phyloP scores from a whole-genome alignment of 441 rosid species.

The Viola pubescens region DNA sequence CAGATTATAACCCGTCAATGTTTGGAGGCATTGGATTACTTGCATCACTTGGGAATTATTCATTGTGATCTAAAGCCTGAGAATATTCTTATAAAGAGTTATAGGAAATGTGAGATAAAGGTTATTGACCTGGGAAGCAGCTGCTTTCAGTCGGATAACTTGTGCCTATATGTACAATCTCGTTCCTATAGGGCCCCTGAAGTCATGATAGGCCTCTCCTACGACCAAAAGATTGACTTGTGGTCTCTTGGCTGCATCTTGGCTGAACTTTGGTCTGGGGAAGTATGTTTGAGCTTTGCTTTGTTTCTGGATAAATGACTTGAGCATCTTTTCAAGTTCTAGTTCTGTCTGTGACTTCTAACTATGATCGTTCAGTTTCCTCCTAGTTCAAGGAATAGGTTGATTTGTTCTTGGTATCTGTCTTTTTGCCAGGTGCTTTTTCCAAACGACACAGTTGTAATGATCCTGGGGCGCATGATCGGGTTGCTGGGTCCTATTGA shows the following conservation, averaged over 20 bases:
- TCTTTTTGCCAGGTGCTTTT: constrained; percentile 58
- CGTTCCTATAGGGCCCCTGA: constrained; percentile 97
- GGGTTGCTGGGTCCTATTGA: constrained; percentile 75
- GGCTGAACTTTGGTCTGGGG: constrained; percentile 88
- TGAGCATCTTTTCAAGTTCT: background rate
- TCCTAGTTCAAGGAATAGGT: background rate
- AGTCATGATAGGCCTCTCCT: constrained; percentile 89
- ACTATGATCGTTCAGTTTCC: background rate
- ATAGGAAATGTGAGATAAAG: constrained; percentile 65
- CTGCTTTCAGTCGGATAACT: constrained; percentile 70
- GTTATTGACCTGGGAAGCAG: constrained; percentile 98
- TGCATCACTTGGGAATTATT: constrained; percentile 77
- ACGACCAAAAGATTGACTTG: constrained; percentile 81
- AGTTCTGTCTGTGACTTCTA: background rate
- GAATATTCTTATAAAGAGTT: constrained; percentile 77
- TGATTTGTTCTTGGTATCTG: constrained; percentile 3
- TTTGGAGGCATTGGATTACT: constrained; percentile 77
- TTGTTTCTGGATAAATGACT: constrained; percentile 3
- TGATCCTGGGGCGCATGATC: constrained; percentile 69
- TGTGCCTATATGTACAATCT: constrained; percentile 82
- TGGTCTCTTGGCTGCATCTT: constrained; percentile 97
- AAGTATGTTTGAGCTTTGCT: constrained; percentile 40
- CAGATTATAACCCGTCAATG: constrained; percentile 78
- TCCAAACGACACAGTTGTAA: constrained; percentile 65
- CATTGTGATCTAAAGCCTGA: constrained; percentile 97